Evolutionary conservation across 2,329 filamentous ascomycete genomes (phyloP), one percentile per base, ranked within the genome.

Genomic region (Verticillium longisporum): DNA sequence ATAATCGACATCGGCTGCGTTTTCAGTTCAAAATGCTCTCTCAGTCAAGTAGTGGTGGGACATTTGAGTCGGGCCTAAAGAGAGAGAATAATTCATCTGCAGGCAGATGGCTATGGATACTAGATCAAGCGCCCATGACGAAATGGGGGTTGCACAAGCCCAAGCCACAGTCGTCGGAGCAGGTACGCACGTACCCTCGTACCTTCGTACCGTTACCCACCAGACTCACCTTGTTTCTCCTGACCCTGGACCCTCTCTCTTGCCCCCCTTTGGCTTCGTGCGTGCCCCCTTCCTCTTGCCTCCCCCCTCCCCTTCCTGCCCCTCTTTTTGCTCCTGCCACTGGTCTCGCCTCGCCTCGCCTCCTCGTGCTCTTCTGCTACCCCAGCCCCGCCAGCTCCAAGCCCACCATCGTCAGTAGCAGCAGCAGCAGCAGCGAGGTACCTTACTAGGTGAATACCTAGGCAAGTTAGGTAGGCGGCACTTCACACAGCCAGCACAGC

Each of bases 351-450:
- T 50, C 41, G 41, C 41, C 41, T 53, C 45, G 34, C 34, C 13
- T 26, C 21, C 45, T 26, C 9, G 9, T 53, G 18, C 45, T 14
- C 15, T 6, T 15, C 15, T 41, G 38, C 11, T 14, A 60, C 54
- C 59, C 45, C n/a, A 10, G 45, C 13, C 21, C 60, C 59, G 21
- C 45, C 53, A 62, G 58, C 58, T 18, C 18, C n/a, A 36, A 9
- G 34, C 34, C 58, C 32, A 26, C 32, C 33, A 34, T 33, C 33
- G 37, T 60, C 50, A 57, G 54, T 54, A 57, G 31, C 59, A 56
- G 45, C 55, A 55, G 38, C 58, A 57, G 55, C 60, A 58, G 18
- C 53, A 61, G 31, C 56, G 55, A 37, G 26, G 38, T 15, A 41
- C 37, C 26, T 33, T 34, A 15, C 4, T 31, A 31, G 26, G 26